Evolutionary conservation across 2,329 filamentous ascomycete species (phyloP).

Genomic region (Cladosporium velox): DNA sequence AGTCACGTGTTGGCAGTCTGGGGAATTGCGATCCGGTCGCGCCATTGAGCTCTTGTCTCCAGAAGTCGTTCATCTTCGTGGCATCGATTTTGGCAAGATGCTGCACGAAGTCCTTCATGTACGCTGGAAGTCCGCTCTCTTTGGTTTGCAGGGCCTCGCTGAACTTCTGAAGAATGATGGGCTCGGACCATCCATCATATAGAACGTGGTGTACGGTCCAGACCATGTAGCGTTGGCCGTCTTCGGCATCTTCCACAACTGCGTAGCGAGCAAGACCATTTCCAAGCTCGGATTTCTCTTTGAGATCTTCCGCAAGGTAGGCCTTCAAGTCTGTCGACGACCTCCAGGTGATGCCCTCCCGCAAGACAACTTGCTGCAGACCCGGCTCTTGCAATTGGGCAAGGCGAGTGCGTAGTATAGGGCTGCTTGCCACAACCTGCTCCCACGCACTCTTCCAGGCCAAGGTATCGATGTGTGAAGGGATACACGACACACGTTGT

Average conservation of each 20-base stretch:
- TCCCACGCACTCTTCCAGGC: conserved; percentile 43
- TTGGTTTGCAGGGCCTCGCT: conserved; percentile 14
- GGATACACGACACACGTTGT: conserved; percentile 16
- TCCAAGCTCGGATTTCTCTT: conserved; percentile 13
- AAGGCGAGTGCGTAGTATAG: conserved; percentile 46
- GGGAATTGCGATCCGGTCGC: conserved; percentile 40
- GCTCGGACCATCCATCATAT: conserved; percentile 44
- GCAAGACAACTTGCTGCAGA: conserved; percentile 41
- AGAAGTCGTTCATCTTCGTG: conserved; percentile 36
- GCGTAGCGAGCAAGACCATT: conserved; percentile 19
- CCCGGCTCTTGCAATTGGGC: conserved; percentile 41
- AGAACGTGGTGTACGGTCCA: conserved; percentile 44
- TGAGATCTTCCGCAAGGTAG: conserved; percentile 9
- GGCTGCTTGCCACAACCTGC: conserved; percentile 33
- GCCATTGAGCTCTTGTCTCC: conserved; percentile 37
- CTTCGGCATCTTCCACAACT: conserved; percentile 2
- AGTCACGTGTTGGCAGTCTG: conserved; percentile 29
- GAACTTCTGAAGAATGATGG: conserved; percentile 33
- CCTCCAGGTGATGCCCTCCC: conserved; percentile 7
- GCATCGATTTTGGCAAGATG: conserved; percentile 33
- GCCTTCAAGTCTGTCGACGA: neutral
- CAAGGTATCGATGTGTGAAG: conserved; percentile 33
- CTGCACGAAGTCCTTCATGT: conserved; percentile 38
- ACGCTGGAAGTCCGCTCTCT: conserved; percentile 4
- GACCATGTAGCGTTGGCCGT: conserved; percentile 29